Evolutionary conservation across 495 filamentous ascomycete genomes (phyloP), one percentile per base, ranked within the genome.

Genomic region (Penicillium argentinense): DNA sequence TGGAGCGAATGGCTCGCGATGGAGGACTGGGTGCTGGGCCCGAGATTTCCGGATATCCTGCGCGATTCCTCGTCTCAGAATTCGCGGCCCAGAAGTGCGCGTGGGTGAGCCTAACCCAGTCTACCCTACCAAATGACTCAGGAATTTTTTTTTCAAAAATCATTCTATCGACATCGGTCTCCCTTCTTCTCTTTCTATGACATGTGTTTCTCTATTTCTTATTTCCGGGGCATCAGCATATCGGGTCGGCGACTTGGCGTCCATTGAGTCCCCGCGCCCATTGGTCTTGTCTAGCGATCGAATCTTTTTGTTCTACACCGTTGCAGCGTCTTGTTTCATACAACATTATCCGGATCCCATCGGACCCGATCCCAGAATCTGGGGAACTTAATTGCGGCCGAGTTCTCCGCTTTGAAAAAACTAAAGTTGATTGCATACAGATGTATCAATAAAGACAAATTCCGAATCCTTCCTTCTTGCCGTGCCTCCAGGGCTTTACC

Each of bases 21-120:
- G 88, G 88, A 95, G 64, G 89, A 95, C 61, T 96, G 91, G 89
- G 93, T 95, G 89, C 73, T 95, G 34, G 90, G 88, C 11, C 75
- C 79, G 3, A 69, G 80, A 49, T 78, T 78, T 22, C 71, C 69
- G 14, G 72, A 75, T 53, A 60, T 57, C n/a, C 55, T 74, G n/a
- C 68, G 63, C 24, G 72, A 73, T 45, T 71, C 72, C 4, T 69
- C 68, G 1, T 74, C 71, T 28, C 66, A 67, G 34, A 55, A 58
- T 17, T 69, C 70, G 22, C 65, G 59, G 38, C 60, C 67, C 11
- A 63, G 64, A 25, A 71, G 67, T 48, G 37, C 69, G 9, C 60
- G 63, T 19, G 64, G 59, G 12, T 71, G 19, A 34, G 5, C 9
- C n/a, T n/a, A n/a, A n/a, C n/a, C n/a, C n/a, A n/a, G n/a, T n/a